These are phyloP conservation scores for Yarrowia sp. DNA, from an alignment of 805 yeast species.

Conservation along the genomic window DNA sequence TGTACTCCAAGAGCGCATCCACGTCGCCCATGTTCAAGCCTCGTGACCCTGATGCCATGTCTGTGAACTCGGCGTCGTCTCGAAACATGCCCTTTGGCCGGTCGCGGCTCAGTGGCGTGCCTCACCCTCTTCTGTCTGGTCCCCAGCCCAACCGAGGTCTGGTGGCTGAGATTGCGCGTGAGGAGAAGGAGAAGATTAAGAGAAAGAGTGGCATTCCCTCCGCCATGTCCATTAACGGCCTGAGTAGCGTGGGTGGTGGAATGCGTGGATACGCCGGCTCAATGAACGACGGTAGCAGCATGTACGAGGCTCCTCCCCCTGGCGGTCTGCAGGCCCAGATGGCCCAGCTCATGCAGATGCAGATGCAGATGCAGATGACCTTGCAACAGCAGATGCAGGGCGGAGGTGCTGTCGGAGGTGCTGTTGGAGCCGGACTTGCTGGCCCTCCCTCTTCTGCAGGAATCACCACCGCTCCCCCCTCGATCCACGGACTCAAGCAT, in stretches of 20 bases:
- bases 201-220: slow-evolving; percentile 29
- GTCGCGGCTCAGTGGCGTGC: slow-evolving; percentile 1
- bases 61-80: neutral
- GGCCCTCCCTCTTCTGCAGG: neutral
- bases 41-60: neutral
- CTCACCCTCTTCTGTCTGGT: slow-evolving; percentile 12
- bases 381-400: slow-evolving; percentile 22
- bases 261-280: slow-evolving; percentile 6
- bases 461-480: neutral
- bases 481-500: neutral
- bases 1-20: neutral
- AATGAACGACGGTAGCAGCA: slow-evolving; percentile 15
- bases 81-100: slow-evolving; percentile 14
- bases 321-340: slow-evolving; percentile 35
- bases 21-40: slow-evolving; percentile 16
- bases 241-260: neutral
- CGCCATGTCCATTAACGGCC: neutral
- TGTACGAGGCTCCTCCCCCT: slow-evolving; percentile 27
- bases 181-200: slow-evolving; percentile 39
- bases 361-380: slow-evolving; percentile 33
- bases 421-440: neutral
- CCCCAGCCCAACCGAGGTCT: slow-evolving; percentile 37
- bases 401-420: neutral
- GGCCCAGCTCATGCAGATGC: slow-evolving; percentile 38
- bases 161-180: slow-evolving; percentile 42